Evolutionary conservation across 2,329 filamentous ascomycete species (phyloP), one percentile per base, ranked within the genome.

Genomic region (Trichoderma breve): DNA sequence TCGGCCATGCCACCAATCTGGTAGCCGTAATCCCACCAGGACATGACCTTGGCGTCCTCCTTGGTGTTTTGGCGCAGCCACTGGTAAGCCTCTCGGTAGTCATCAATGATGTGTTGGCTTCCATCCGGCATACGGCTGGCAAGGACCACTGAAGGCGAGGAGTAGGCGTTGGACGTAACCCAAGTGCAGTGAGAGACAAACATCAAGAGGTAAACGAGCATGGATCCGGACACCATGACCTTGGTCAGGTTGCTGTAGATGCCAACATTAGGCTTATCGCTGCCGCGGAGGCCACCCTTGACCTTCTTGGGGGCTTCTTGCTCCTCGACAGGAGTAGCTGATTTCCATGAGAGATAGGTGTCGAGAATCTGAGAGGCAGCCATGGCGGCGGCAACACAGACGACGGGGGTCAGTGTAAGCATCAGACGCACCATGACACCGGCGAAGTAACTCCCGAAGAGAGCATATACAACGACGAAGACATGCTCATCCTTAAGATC

Each of bases 11-110:
- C 96, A 84, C 96, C 96, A 82, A 99, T 99, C 84, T 99, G 96
- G 85, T 99, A 99, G 75, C 96, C 96, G 79, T 99, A 99, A 81
- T 99, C 96, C 96, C 96, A 99, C 96, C 96, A 99, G 1, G 95
- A 96, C 95, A 98, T 98, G 80, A 99, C 92, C 88, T 98, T 99
- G 80, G 97, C 95, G 78, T 98, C 93, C 76, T 95, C 89, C 73
- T 92, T 88, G 11, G 97, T 99, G 86, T 99, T 99, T 83, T 99
- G 96, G 74, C 96, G 93, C 64, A 99, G 91, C 96, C 96, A 99
- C 85, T 99, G 97, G 85, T 99, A 99, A 2, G 96, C 96, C 87
- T 99, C 96, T 80, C 96, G 92, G 85, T 99, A 99, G 82, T 99
- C 96, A 80, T 99, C 96, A 78, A 99, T 99, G 81, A 99, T 99